These are phyloP conservation scores for Backusella mclennaniae DNA, from an alignment of 192 early-diverging fungal genomes.

Conservation along the genomic window DNA sequence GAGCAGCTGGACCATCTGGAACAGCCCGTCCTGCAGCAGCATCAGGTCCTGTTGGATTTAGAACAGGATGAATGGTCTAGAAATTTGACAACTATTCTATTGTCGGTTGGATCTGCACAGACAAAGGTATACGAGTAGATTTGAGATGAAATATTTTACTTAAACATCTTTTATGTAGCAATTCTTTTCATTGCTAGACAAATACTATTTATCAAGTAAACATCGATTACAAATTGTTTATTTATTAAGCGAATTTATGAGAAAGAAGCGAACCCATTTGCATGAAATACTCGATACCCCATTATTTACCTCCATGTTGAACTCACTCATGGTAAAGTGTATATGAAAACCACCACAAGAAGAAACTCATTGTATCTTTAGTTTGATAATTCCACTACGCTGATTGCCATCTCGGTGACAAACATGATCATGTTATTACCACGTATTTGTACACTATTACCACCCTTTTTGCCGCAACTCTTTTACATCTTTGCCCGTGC, in stretches of 20 bases:
- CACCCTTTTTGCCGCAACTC: constrained; percentile 42
- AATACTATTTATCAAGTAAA: constrained; percentile 45
- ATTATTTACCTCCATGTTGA: constrained; percentile 45
- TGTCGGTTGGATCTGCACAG: constrained; percentile 26
- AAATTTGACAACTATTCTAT: constrained; percentile 27
- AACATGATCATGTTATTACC: constrained; percentile 55
- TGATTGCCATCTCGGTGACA: constrained; percentile 51
- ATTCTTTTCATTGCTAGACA: constrained; percentile 49
- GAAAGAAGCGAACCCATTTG: constrained; percentile 46
- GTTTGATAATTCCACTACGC: constrained; percentile 50
- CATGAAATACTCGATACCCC: constrained; percentile 55
- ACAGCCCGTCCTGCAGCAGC: constrained; percentile 1
- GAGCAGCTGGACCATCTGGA: neutral
- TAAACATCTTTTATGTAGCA: constrained; percentile 13
- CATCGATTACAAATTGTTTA: constrained; percentile 48
- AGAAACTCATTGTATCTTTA: constrained; percentile 3
- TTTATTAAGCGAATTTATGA: constrained; percentile 48
- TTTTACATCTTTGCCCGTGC: constrained; percentile 53
- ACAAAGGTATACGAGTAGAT: constrained; percentile 24
- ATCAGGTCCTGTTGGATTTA: constrained; percentile 24
- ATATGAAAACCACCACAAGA: neutral
- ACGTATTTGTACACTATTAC: constrained; percentile 45
- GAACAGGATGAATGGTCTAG: constrained; percentile 39
- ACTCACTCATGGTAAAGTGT: constrained; percentile 48
- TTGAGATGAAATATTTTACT: too few relatives aligned